These are phyloP conservation scores for Ceratocystis huliohia DNA, from an alignment of 2,329 filamentous ascomycete genomes.

Conservation along the genomic window DNA sequence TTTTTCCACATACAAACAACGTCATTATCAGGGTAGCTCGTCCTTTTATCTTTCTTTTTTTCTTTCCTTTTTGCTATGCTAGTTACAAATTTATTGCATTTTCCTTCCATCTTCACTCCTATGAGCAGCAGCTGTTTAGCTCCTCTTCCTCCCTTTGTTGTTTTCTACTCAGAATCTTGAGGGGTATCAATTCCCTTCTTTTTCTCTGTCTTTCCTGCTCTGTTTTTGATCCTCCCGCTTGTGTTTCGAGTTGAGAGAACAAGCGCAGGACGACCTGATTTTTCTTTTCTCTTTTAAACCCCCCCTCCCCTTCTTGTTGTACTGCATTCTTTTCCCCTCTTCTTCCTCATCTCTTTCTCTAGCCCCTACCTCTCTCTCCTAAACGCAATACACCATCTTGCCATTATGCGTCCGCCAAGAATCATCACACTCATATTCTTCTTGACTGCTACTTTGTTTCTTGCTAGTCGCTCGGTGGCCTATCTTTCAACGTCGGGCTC, in stretches of 20 bases:
- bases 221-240: neutral
- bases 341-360: neutral
- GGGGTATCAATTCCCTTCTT: neutral
- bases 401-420: constrained; percentile 40
- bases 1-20: neutral
- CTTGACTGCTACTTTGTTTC: constrained; percentile 41
- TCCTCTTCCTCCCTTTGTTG: neutral
- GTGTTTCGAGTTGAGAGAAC: neutral
- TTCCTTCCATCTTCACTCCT: neutral
- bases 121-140: neutral
- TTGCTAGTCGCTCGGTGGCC: constrained; percentile 3
- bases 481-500: constrained; percentile 24
- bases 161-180: neutral
- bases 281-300: neutral
- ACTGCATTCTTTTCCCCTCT: neutral
- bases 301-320: neutral
- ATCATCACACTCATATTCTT: constrained; percentile 43
- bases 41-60: neutral
- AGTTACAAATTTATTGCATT: neutral
- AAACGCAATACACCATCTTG: neutral
- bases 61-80: neutral
- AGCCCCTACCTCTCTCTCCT: neutral
- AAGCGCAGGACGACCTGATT: neutral
- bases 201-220: neutral
- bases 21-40: neutral